Evolutionary conservation across 2,329 filamentous ascomycete species (phyloP).

Genomic region (Claviceps sp.): DNA sequence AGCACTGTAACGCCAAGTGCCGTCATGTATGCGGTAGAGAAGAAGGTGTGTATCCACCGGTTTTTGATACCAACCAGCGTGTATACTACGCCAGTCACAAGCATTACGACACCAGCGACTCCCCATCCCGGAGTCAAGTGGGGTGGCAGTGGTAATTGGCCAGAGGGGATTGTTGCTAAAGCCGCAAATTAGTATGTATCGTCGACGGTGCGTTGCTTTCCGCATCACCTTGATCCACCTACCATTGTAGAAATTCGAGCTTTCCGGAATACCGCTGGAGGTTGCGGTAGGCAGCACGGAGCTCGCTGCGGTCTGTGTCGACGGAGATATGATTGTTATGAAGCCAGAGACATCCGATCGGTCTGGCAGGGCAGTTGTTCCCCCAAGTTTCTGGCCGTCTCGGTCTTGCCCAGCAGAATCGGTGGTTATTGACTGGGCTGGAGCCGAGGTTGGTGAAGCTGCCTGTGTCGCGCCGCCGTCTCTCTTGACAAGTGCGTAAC

Average conservation of each 20-base stretch:
- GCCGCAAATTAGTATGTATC: conserved; percentile 3
- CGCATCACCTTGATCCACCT: conserved; percentile 4
- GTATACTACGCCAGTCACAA: conserved; percentile 58
- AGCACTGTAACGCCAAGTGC: conserved; percentile 66
- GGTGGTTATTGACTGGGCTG: not conserved
- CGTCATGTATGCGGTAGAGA: conserved; percentile 63
- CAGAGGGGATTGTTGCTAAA: conserved; percentile 31
- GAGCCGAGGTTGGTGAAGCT: not conserved
- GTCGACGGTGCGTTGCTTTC: not conserved
- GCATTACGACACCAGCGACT: conserved; percentile 62
- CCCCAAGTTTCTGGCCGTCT: not conserved
- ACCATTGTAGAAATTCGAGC: conserved; percentile 23
- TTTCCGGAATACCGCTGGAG: conserved; percentile 10
- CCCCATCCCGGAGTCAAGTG: conserved; percentile 68
- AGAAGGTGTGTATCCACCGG: conserved; percentile 62
- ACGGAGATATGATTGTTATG: not conserved
- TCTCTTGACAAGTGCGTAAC: conserved; percentile 18
- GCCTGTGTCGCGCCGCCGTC: conserved; percentile 16
- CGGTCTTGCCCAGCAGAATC: not conserved
- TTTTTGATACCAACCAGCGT: conserved; percentile 73
- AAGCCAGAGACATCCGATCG: not conserved
- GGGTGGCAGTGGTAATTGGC: conserved; percentile 57
- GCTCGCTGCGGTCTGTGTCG: not conserved
- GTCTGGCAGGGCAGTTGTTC: not conserved
- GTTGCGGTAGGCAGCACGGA: conserved; percentile 4